Percentiles rank a stretch among this genome's conserved stretches.
Conservation (phyloP, 1,284 basidiomycete genomes). For the Kalmanozyma brasiliensis region DNA sequence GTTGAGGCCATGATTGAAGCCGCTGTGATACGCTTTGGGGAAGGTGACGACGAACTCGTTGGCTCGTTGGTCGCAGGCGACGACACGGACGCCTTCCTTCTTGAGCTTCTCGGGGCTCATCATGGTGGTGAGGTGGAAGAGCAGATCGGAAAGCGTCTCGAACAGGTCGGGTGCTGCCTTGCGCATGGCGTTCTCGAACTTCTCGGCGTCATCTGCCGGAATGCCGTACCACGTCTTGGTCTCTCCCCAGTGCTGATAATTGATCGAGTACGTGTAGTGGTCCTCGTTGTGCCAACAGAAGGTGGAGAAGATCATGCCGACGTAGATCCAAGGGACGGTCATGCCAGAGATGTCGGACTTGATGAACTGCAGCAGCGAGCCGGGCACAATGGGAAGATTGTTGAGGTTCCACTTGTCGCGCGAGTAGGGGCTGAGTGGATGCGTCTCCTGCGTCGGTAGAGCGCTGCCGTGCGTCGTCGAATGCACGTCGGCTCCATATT, state of each 20-base stretch:
- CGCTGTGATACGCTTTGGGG: slow-evolving; percentile 97
- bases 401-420: slow-evolving; percentile 97
- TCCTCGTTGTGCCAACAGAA: slow-evolving; percentile 99
- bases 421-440: slow-evolving; percentile 86
- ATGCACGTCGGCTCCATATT: slow-evolving; percentile 98
- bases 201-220: slow-evolving; percentile 90
- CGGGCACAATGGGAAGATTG: slow-evolving; percentile 89
- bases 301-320: slow-evolving; percentile 98
- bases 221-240: slow-evolving; percentile 99
- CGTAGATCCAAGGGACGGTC: slow-evolving; percentile 99
- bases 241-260: slow-evolving; percentile 93
- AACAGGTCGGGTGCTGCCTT: slow-evolving; percentile 97
- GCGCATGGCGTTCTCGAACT: slow-evolving; percentile 95
- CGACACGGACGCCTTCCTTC: slow-evolving; percentile 91
- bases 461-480: slow-evolving; percentile 97
- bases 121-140: slow-evolving; percentile 96
- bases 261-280: slow-evolving; percentile 85
- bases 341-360: slow-evolving; percentile 99
- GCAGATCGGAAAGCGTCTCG: slow-evolving; percentile 93
- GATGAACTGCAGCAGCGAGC: slow-evolving; percentile 88
- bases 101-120: slow-evolving; percentile 92
- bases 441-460: slow-evolving; percentile 91
- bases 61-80: slow-evolving; percentile 92
- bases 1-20: slow-evolving; percentile 98
- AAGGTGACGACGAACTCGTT: slow-evolving; percentile 96